phyloP scores from a whole-genome alignment of 225 moss, liverwort and hornwort genomes.

The Neckera pumila region DNA sequence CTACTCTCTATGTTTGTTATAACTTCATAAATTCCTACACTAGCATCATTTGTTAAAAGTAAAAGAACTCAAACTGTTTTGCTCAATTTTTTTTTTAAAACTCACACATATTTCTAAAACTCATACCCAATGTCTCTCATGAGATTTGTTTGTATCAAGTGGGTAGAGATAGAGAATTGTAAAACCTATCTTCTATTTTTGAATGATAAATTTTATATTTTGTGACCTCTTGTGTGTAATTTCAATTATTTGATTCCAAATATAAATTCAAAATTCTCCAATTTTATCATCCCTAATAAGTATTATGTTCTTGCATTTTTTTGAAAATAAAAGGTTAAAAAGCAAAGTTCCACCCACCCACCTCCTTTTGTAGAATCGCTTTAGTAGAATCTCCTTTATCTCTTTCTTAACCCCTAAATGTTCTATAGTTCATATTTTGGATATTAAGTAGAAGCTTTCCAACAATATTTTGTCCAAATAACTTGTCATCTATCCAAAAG shows the following conservation, averaged over 20 bases:
- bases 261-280: neutral
- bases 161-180: neutral
- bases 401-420: neutral
- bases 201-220: neutral
- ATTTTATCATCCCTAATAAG: neutral
- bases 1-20: no score
- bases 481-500: neutral
- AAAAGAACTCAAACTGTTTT: no score
- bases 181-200: neutral
- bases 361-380: neutral
- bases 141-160: neutral
- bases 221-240: accelerated
- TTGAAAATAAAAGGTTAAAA: neutral
- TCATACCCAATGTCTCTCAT: no score
- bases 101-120: neutral
- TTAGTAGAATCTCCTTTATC: neutral
- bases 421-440: neutral
- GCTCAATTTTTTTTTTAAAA: no score
- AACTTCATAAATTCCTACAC: no score
- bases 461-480: neutral
- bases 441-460: accelerated
- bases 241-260: neutral
- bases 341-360: no score
- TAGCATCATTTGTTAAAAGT: no score
- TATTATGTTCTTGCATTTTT: neutral